phyloP scores from a whole-genome alignment of 192 early-diverging fungal genomes.

The Coemansia sp. region DNA sequence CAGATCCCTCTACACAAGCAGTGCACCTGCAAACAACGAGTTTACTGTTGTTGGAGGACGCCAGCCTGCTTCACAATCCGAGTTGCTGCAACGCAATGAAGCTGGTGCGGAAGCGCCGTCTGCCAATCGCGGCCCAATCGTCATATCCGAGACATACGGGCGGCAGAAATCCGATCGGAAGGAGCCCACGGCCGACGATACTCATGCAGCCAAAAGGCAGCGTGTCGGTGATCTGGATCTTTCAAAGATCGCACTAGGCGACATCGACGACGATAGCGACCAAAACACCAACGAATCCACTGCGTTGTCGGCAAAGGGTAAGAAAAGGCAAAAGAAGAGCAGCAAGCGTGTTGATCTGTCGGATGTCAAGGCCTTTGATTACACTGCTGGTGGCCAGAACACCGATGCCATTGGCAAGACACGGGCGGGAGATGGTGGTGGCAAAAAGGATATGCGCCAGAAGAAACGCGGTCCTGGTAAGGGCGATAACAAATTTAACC shows the following conservation, averaged over 20 bases:
- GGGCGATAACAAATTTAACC: constrained; percentile 25
- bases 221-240: constrained; percentile 8
- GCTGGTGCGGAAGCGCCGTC: too few relatives aligned
- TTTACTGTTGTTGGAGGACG: too few relatives aligned
- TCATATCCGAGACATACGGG: constrained; percentile 37
- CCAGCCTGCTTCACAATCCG: too few relatives aligned
- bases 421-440: too few relatives aligned
- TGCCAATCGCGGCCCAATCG: not conserved
- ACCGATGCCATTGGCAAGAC: constrained; percentile 22
- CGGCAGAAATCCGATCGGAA: not conserved
- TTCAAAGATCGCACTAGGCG: constrained; percentile 22
- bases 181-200: not conserved
- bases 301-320: not conserved
- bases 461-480: not conserved
- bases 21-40: not conserved
- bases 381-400: constrained; percentile 3
- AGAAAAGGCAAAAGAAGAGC: not conserved
- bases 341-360: not conserved
- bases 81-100: too few relatives aligned
- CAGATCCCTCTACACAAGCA: not conserved
- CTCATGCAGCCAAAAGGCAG: not conserved
- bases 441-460: not conserved
- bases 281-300: not conserved
- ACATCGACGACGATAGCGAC: constrained; percentile 6
- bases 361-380: constrained; percentile 27